phyloP scores from a whole-genome alignment of 768 basidiomycete genomes.

The Naganishia kalamii region DNA sequence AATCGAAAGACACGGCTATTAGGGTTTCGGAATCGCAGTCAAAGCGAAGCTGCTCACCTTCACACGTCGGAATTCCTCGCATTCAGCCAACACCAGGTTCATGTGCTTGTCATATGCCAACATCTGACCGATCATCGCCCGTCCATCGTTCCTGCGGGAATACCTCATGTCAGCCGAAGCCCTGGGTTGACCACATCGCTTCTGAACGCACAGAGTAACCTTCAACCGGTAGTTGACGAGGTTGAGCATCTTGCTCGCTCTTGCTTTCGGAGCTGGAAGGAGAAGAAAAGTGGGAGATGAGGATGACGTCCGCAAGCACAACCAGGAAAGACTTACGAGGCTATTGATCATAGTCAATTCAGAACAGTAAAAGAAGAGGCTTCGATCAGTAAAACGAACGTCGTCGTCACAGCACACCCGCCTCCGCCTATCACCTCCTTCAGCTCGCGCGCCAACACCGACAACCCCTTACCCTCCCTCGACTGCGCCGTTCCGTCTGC shows the following conservation, averaged over 20 bases:
- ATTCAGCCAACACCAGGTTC: constrained; percentile 97
- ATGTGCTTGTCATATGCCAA: constrained; percentile 99
- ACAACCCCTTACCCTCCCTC: not conserved
- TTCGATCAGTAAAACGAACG: not conserved
- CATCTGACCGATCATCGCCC: constrained; percentile 94
- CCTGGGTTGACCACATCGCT: too few relatives aligned
- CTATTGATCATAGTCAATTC: not conserved
- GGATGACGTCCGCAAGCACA: not conserved
- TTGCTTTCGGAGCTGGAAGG: constrained; percentile 69
- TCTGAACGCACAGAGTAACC: constrained; percentile 68
- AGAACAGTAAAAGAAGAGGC: not conserved
- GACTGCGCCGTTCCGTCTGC: not conserved
- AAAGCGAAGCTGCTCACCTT: constrained; percentile 60
- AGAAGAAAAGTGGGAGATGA: not conserved
- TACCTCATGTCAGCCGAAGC: too few relatives aligned
- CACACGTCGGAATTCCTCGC: constrained; percentile 92
- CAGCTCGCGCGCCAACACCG: too few relatives aligned
- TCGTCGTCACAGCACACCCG: not conserved
- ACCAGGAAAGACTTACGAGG: not conserved
- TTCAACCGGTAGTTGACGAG: constrained; percentile 97
- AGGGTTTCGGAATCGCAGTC: too few relatives aligned
- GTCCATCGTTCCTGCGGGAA: constrained; percentile 62
- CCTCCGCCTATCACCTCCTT: not conserved
- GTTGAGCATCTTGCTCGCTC: constrained; percentile 95
- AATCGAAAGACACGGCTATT: not conserved